Percentiles rank a stretch among this genome's conserved stretches.
Conservation (phyloP, 768 basidiomycete species). For the Lentinula sp. region DNA sequence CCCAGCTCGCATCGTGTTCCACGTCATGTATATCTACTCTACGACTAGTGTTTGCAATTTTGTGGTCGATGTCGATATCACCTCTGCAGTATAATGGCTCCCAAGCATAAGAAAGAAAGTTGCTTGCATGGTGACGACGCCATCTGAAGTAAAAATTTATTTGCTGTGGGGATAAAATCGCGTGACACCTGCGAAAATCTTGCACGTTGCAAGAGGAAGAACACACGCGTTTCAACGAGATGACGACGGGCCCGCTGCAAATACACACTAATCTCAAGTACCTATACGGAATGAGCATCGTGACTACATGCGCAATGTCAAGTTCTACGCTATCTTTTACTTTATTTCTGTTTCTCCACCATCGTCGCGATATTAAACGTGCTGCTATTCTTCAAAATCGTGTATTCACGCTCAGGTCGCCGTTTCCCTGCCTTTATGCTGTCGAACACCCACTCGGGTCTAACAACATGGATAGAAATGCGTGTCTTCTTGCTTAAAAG, state of each 20-base stretch:
- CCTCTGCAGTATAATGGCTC: constrained; percentile 23
- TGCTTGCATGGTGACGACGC: too few relatives aligned
- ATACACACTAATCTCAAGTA: too few relatives aligned
- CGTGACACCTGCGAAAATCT: too few relatives aligned
- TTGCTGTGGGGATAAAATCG: too few relatives aligned
- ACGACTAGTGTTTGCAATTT: too few relatives aligned
- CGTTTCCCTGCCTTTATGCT: constrained; percentile 57
- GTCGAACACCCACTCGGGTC: constrained; percentile 71
- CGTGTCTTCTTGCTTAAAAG: constrained; percentile 46
- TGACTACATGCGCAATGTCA: not conserved
- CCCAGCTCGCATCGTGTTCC: too few relatives aligned
- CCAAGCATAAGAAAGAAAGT: constrained; percentile 25
- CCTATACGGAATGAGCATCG: not conserved
- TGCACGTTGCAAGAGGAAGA: too few relatives aligned
- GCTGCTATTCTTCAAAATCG: constrained; percentile 34
- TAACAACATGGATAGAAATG: constrained; percentile 55
- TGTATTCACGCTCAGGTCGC: constrained; percentile 55
- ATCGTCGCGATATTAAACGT: constrained; percentile 22
- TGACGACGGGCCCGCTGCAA: too few relatives aligned
- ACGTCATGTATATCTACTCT: too few relatives aligned
- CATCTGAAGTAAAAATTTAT: too few relatives aligned
- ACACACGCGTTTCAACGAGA: too few relatives aligned
- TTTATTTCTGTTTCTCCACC: not conserved
- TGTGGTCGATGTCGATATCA: too few relatives aligned
- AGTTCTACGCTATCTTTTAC: not conserved